Evolutionary conservation across 2,329 filamentous ascomycete genomes (phyloP), one percentile per base, ranked within the genome.

Genomic region (Venturia nashicola): DNA sequence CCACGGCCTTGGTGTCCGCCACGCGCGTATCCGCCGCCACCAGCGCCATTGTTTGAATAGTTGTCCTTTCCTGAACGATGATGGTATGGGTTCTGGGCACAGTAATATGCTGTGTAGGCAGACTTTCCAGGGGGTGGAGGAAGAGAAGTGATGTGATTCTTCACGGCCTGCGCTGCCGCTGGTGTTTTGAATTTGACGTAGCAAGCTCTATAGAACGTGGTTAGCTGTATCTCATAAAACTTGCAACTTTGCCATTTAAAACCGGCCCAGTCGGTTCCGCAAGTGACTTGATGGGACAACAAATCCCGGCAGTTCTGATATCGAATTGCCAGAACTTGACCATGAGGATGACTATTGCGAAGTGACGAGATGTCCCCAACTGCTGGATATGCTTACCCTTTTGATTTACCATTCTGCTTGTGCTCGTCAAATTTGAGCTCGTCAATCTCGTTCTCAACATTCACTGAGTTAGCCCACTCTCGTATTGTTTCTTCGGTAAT

Each of bases 391-490:
- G 76, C 86, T 67, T 81, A 96, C 92, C 94, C 93, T 79, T 97
- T 97, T 77, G 91, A 96, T 78, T 99, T 99, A 69, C 94, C 94
- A 69, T 99, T 99, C 59, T 97, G 92, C 74, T 99, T 99, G 76
- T 97, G 94, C 74, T 99, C 94, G 71, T 91, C 97, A 74, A 97
- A 99, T 0, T 92, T 96, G 61, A 99, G 85, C 66, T 97, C 94
- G 70, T 90, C 91, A 20, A 97, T 78, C 71, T 96, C 90, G 57
- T 87, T 83, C 74, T 97, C 94, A 69, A 86, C 90, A 2, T 83
- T 84, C n/a, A 88, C 90, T 68, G 89, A 83, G 68, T 86, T 86
- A 32, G 89, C 82, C 90, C 91, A 97, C 61, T 88, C 89, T 62
- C 94, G 88, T 64, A 99, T 85, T 69, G 97, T 91, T 71, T 99